These are phyloP conservation scores for Gnomoniopsis smithogilvyi DNA, from an alignment of 2,329 filamentous ascomycete species.

Conservation along the genomic window DNA sequence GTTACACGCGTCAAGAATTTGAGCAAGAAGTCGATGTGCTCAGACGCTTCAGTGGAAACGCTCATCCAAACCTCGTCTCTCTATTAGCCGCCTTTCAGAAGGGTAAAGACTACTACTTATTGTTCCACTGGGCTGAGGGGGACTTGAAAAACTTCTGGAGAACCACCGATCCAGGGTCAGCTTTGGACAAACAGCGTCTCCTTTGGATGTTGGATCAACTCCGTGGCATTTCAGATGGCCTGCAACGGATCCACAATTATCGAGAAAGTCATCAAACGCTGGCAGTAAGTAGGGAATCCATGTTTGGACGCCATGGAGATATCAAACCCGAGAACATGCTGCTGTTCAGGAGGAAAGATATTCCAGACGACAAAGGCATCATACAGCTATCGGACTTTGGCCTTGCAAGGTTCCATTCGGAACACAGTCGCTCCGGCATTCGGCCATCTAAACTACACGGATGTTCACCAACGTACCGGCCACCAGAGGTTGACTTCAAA, in stretches of 20 bases:
- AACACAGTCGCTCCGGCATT: too few species aligned
- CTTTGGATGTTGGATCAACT: conserved; percentile 19
- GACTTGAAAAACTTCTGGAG: conserved; percentile 17
- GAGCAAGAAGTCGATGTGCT: conserved; percentile 20
- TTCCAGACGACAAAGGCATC: background rate
- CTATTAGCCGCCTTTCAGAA: conserved; percentile 20
- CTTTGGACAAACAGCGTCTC: background rate
- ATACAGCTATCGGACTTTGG: conserved; percentile 3
- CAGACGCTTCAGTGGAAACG: conserved; percentile 17
- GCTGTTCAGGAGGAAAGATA: background rate
- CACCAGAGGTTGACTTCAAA: background rate
- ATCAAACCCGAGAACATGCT: conserved; percentile 10
- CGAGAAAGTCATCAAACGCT: background rate
- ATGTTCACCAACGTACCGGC: background rate
- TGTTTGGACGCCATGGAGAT: conserved; percentile 7
- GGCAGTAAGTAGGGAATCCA: too few species aligned
- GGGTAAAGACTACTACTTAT: conserved; percentile 5
- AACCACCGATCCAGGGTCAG: background rate
- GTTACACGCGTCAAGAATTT: background rate
- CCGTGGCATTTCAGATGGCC: conserved; percentile 14
- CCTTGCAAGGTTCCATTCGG: background rate
- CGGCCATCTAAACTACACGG: too few species aligned
- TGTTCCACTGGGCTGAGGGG: conserved; percentile 21
- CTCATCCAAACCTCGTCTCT: conserved; percentile 18
- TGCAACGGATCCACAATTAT: conserved; percentile 20